phyloP scores from a whole-genome alignment of 108 stramenopile species.

The Cyclostephanos tholiformis region DNA sequence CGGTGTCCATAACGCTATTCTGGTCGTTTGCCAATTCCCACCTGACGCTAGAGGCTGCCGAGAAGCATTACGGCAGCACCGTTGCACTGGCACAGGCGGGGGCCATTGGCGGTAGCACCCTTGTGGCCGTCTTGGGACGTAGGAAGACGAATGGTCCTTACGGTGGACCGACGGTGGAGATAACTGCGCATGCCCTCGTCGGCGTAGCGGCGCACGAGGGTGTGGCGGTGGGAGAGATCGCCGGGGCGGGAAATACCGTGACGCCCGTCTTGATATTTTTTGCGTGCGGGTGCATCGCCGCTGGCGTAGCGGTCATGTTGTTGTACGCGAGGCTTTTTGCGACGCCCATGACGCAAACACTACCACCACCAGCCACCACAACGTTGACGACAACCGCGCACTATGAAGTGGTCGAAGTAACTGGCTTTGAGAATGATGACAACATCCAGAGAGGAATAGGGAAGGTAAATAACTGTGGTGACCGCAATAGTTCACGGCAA shows the following conservation, averaged over 20 bases:
- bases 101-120: slow-evolving; percentile 86
- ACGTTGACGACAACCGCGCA: background rate
- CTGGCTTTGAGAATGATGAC: background rate
- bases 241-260: slow-evolving; percentile 33
- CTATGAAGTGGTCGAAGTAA: no score
- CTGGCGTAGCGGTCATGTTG: slow-evolving; percentile 35
- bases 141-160: background rate
- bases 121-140: slow-evolving; percentile 56
- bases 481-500: background rate
- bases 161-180: slow-evolving; percentile 3
- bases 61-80: slow-evolving; percentile 91
- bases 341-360: background rate
- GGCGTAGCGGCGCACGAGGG: slow-evolving; percentile 2
- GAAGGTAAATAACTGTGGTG: background rate
- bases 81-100: slow-evolving; percentile 94
- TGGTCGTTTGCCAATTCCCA: slow-evolving; percentile 96
- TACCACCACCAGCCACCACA: background rate
- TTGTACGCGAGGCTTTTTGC: slow-evolving; percentile 37
- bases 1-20: slow-evolving; percentile 90
- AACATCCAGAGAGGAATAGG: background rate
- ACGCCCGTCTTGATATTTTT: slow-evolving; percentile 44
- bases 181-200: slow-evolving; percentile 16
- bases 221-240: slow-evolving; percentile 23
- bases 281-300: slow-evolving; percentile 44
- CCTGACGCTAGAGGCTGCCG: slow-evolving; percentile 83